A percentile compares a stretch with the other conserved stretches of the same genome.
Evolutionary conservation across 306 rosid species (phyloP).

Genomic region (Cercis canadensis): DNA sequence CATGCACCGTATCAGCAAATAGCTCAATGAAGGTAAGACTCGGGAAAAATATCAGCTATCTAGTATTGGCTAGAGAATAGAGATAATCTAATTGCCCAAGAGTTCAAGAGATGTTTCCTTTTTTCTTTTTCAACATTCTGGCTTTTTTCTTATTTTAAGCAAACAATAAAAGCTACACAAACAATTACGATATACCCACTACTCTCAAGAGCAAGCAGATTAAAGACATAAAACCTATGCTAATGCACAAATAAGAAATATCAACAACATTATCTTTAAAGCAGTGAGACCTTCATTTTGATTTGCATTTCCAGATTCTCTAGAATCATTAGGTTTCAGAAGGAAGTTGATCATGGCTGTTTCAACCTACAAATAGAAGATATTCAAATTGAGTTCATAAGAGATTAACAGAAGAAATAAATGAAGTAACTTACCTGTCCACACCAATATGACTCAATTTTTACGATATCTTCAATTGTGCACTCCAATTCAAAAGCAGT

Average conservation of each 20-base stretch:
- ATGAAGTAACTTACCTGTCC: constrained; percentile 45
- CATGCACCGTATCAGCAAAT: constrained; percentile 9
- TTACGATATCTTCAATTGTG: constrained; percentile 49
- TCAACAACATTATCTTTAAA: constrained; percentile 2
- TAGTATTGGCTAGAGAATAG: not conserved
- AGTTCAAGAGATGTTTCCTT: not conserved
- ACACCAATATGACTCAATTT: constrained; percentile 61
- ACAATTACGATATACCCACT: constrained; percentile 14
- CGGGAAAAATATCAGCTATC: constrained; percentile 2
- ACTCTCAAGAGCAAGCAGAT: constrained; percentile 21
- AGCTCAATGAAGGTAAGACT: constrained; percentile 13
- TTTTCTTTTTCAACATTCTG: constrained; percentile 5
- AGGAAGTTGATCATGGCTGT: constrained; percentile 55
- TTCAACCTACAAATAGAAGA: constrained; percentile 59
- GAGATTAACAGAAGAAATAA: constrained; percentile 20
- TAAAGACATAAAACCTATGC: constrained; percentile 10
- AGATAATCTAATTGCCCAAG: constrained; percentile 1
- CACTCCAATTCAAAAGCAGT: constrained; percentile 53
- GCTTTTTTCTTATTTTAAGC: constrained; percentile 1
- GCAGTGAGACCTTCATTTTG: constrained; percentile 58
- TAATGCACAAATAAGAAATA: not conserved
- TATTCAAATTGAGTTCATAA: constrained; percentile 29
- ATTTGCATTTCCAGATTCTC: constrained; percentile 49
- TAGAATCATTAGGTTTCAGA: constrained; percentile 48
- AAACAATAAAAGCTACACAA: constrained; percentile 29